phyloP scores from a whole-genome alignment of 805 yeast species.

The Kuraishia floccosa region DNA sequence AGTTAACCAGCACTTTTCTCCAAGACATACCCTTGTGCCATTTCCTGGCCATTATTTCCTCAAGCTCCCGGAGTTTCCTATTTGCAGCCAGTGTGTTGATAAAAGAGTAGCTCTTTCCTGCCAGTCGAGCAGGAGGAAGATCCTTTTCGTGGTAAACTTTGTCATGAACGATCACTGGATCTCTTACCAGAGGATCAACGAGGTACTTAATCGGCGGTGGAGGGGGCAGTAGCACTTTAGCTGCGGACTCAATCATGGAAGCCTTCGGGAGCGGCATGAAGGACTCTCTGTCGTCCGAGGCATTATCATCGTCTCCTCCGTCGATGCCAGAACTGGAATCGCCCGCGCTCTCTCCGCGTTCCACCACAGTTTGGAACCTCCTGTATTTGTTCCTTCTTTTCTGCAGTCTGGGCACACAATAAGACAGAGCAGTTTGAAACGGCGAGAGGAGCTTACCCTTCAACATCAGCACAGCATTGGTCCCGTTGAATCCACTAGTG shows the following conservation, averaged over 20 bases:
- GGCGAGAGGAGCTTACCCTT: constrained; percentile 21
- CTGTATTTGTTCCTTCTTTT: constrained; percentile 10
- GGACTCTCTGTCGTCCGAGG: constrained; percentile 8
- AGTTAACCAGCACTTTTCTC: constrained; percentile 81
- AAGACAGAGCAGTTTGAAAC: constrained; percentile 29
- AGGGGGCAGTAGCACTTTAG: constrained; percentile 70
- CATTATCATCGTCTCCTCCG: constrained; percentile 6
- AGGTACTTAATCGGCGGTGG: constrained; percentile 60
- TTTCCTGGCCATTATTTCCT: constrained; percentile 77
- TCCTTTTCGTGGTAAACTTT: constrained; percentile 56
- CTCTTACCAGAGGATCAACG: constrained; percentile 54
- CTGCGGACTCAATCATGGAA: constrained; percentile 69
- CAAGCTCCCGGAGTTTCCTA: constrained; percentile 33
- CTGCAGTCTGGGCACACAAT: constrained; percentile 26
- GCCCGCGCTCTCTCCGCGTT: too few species aligned
- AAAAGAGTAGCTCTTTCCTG: constrained; percentile 15
- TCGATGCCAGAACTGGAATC: constrained; percentile 6
- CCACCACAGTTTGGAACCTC: constrained; percentile 19
- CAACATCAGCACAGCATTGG: constrained; percentile 5
- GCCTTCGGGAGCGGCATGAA: constrained; percentile 45
- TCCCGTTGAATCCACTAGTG: constrained; percentile 4
- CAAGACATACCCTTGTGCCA: constrained; percentile 82
- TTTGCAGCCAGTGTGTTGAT: constrained; percentile 18
- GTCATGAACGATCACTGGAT: constrained; percentile 71
- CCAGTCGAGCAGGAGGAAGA: constrained; percentile 36